Evolutionary conservation across 2,329 filamentous ascomycete genomes (phyloP), one percentile per base, ranked within the genome.

Genomic region (Trichoderma aggressivum): DNA sequence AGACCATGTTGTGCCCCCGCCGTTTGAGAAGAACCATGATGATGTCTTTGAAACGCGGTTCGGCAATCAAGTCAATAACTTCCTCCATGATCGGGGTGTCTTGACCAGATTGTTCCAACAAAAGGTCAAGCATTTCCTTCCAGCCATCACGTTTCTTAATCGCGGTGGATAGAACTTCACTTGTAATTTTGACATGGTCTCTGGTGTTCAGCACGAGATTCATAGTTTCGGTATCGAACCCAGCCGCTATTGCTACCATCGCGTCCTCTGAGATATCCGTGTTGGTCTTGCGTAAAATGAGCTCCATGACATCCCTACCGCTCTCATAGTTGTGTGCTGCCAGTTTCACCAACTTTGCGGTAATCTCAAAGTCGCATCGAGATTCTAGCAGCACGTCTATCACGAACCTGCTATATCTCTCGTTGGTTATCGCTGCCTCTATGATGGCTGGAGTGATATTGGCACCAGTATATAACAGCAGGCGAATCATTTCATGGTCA

Each of bases 1-100:
- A 3, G 39, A 43, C 39, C 0, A 43, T 43, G 0, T 43, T 43
- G 39, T 43, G 16, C n/a, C 39, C 16, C 7, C 39, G 0, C 0
- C 18, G 39, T 7, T n/a, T n/a, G 5, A 43, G 39, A 3, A 43
- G 18, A 43, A 10, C 3, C 16, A 1, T 1, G 3, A 10, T 43
- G 3, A 7, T n/a, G 18, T 43, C 16, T 43, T 0, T 21, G n/a
- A 21, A 12, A 21, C 1, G 0, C 0, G 3, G 4, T 10, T 2
- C 0, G 4, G n/a, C 10, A 11, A n/a, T 6, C 5, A 21, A 50
- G 0, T 3, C 4, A 50, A 43, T 43, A 16, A 21, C 43, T 50
- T n/a, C 43, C 3, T 43, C 59, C 18, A 16, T 16, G 3, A 63
- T 30, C 4, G 7, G 5, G 26, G n/a, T 18, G 1, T 21, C 61